These are phyloP conservation scores for Uronychia binucleata DNA, from an alignment of 73 alveolate genomes.

Conservation along the genomic window DNA sequence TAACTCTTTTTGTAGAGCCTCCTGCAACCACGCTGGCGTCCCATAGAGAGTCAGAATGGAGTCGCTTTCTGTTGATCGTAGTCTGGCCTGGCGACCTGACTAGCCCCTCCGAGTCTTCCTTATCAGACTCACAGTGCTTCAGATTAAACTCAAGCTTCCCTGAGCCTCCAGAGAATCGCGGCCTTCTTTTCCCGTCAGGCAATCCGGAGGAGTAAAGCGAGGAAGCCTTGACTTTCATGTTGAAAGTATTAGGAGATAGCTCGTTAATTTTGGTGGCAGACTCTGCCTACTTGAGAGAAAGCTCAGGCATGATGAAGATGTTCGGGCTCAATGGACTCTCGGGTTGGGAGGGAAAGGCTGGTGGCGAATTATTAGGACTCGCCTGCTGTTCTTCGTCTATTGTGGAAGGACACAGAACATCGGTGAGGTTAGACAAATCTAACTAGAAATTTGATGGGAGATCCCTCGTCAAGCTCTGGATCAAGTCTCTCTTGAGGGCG, in stretches of 20 bases:
- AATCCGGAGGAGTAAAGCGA: not conserved
- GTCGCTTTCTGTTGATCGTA: not conserved
- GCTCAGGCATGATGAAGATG: not conserved
- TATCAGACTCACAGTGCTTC: not conserved
- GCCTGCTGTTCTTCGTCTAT: not conserved
- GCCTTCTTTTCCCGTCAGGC: not conserved
- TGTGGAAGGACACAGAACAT: not conserved
- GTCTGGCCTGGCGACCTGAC: too few species aligned
- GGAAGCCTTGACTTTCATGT: not conserved
- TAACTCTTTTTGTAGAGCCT: not conserved
- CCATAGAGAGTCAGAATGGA: not conserved
- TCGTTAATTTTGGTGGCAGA: not conserved
- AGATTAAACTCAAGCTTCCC: not conserved
- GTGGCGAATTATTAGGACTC: not conserved
- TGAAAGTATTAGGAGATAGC: not conserved
- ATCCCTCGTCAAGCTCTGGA: not conserved
- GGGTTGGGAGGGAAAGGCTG: too few species aligned
- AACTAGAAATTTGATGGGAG: not conserved
- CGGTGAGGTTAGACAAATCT: not conserved
- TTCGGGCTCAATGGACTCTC: too few species aligned
- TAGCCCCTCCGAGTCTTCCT: too few species aligned
- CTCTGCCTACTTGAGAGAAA: not conserved
- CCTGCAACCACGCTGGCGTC: not conserved
- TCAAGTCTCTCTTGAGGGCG: not conserved
- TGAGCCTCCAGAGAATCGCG: not conserved